These are phyloP conservation scores for Fagus crenata DNA, from an alignment of 306 rosid genomes.

Conservation along the genomic window DNA sequence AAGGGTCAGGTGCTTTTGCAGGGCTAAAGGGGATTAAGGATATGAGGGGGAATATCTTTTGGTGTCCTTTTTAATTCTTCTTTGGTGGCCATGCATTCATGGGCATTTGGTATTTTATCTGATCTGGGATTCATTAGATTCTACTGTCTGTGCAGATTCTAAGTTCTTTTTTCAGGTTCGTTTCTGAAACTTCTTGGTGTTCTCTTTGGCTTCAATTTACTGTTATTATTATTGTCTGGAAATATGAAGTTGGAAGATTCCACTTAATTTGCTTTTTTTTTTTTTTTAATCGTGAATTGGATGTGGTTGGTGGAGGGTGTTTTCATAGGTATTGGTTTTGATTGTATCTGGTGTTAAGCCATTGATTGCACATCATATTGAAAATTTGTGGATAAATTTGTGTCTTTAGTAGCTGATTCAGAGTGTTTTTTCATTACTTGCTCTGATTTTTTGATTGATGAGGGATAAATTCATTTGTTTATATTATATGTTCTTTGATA, in stretches of 20 bases:
- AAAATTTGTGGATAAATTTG: conserved; percentile 21
- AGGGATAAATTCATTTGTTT: conserved; percentile 1
- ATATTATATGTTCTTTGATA: conserved; percentile 1
- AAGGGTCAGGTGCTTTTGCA: conserved; percentile 25
- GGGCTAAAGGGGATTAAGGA: conserved; percentile 28
- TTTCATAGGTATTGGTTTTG: background rate
- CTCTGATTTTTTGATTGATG: conserved; percentile 16
- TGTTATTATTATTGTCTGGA: conserved; percentile 6
- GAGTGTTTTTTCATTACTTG: conserved; percentile 17
- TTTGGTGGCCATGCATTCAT: conserved; percentile 45
- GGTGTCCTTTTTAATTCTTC: conserved; percentile 26
- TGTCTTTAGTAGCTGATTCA: conserved; percentile 28
- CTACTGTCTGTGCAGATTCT: conserved; percentile 9
- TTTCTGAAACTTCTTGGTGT: conserved; percentile 19
- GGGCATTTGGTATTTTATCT: conserved; percentile 47
- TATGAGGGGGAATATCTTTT: conserved; percentile 31
- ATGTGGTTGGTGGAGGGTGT: conserved; percentile 33
- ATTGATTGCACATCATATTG: conserved; percentile 20
- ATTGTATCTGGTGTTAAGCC: conserved; percentile 34
- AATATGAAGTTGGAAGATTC: conserved; percentile 20
- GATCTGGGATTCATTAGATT: conserved; percentile 52
- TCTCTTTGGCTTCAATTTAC: conserved; percentile 12
- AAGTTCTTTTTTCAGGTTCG: conserved; percentile 44
- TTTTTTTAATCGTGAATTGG: conserved; percentile 28
- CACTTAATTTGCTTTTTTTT: conserved; percentile 22